A percentile compares a stretch with the other conserved stretches of the same genome.
phyloP scores from a whole-genome alignment of 1,284 basidiomycete genomes.

The Psilocybe mexicana region DNA sequence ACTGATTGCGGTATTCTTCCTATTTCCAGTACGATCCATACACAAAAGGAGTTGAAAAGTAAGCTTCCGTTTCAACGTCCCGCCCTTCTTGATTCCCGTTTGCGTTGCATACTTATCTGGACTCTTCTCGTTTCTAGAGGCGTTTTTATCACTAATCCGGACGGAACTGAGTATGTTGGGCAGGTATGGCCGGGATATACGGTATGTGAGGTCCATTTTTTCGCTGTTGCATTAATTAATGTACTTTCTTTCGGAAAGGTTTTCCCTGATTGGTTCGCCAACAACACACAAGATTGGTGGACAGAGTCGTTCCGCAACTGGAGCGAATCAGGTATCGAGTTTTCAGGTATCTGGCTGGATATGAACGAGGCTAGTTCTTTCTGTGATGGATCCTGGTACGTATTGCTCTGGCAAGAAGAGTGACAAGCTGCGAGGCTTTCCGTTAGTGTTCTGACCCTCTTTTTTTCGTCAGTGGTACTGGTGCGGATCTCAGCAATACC shows the following conservation, averaged over 20 bases:
- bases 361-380: conserved; percentile 74
- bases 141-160: conserved; percentile 66
- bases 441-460: background rate
- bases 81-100: conserved; percentile 8
- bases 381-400: conserved; percentile 63
- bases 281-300: conserved; percentile 60
- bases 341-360: conserved; percentile 76
- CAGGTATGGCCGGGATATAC: conserved; percentile 62
- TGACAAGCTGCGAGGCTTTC: background rate
- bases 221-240: background rate
- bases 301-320: conserved; percentile 61
- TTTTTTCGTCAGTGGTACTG: conserved; percentile 44
- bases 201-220: conserved; percentile 26
- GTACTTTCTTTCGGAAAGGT: conserved; percentile 29
- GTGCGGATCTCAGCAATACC: conserved; percentile 51
- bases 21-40: conserved; percentile 43
- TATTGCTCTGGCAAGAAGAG: conserved; percentile 5
- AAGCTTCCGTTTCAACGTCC: conserved; percentile 1
- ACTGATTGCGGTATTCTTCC: conserved; percentile 28
- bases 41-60: conserved; percentile 40
- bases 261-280: conserved; percentile 72
- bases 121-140: conserved; percentile 37
- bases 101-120: conserved; percentile 15
- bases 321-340: conserved; percentile 56
- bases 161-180: conserved; percentile 66